phyloP scores from a whole-genome alignment of 1,139 yeast genomes.

The Scheffersomyces titani region DNA sequence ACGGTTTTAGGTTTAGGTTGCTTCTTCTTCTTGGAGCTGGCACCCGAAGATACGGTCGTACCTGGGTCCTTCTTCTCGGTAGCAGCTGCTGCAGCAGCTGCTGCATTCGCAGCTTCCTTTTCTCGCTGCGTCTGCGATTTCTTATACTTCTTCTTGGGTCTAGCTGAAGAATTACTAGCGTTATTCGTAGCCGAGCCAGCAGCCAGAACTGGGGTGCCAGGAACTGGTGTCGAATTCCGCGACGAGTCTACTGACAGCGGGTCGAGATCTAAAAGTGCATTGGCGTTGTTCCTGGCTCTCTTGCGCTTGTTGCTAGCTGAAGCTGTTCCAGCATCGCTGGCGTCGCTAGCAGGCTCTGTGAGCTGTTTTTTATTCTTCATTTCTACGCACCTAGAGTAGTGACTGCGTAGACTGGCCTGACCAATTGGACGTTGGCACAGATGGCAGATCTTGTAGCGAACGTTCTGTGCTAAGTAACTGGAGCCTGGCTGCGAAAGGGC shows the following conservation, averaged over 20 bases:
- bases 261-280: slow-evolving; percentile 32
- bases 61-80: slow-evolving; percentile 18
- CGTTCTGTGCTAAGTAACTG: slow-evolving; percentile 43
- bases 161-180: slow-evolving; percentile 15
- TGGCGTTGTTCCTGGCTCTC: slow-evolving; percentile 28
- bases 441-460: slow-evolving; percentile 65
- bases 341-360: slow-evolving; percentile 21
- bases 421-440: slow-evolving; percentile 67
- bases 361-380: slow-evolving; percentile 43
- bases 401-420: slow-evolving; percentile 43
- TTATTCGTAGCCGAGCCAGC: slow-evolving; percentile 7
- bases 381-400: slow-evolving; percentile 49
- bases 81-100: slow-evolving; percentile 48
- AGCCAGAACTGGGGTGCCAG: slow-evolving; percentile 25
- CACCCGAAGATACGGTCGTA: slow-evolving; percentile 19
- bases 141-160: slow-evolving; percentile 49
- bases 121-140: slow-evolving; percentile 47
- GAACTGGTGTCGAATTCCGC: slow-evolving; percentile 41
- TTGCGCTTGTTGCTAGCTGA: slow-evolving; percentile 27
- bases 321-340: slow-evolving; percentile 15
- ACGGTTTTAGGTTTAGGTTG: slow-evolving; percentile 52
- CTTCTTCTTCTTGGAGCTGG: slow-evolving; percentile 34
- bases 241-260: slow-evolving; percentile 46
- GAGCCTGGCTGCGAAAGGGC: slow-evolving; percentile 29
- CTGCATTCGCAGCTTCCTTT: slow-evolving; percentile 50